phyloP scores from a whole-genome alignment of 495 filamentous ascomycete species.

The Neurospora sp. region DNA sequence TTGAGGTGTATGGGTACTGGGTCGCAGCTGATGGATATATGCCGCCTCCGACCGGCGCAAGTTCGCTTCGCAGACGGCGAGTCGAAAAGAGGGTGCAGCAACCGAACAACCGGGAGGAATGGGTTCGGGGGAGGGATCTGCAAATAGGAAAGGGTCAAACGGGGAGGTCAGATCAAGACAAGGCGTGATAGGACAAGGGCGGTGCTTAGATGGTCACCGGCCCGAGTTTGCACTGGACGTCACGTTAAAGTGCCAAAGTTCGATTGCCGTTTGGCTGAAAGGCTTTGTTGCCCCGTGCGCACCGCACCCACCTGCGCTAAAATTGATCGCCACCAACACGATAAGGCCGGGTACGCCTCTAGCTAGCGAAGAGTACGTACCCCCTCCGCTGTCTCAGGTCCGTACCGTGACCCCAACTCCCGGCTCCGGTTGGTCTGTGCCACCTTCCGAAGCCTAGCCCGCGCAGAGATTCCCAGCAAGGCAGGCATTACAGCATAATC shows the following conservation, averaged over 20 bases:
- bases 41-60: conserved; percentile 1
- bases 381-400: background rate
- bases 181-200: background rate
- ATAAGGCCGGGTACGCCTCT: background rate
- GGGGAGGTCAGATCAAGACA: conserved; percentile 1
- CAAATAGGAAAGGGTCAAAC: background rate
- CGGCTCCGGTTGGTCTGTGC: background rate
- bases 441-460: background rate
- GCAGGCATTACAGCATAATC: background rate
- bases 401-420: background rate
- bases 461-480: background rate
- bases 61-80: background rate
- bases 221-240: conserved; percentile 11
- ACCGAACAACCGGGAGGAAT: conserved; percentile 6
- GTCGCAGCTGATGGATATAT: conserved; percentile 8
- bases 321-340: conserved; percentile 8
- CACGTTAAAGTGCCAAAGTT: conserved; percentile 7
- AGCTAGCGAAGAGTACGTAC: background rate
- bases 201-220: conserved; percentile 6
- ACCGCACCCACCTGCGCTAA: conserved; percentile 18
- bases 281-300: conserved; percentile 13
- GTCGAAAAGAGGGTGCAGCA: background rate
- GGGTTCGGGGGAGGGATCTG: conserved; percentile 1
- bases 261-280: conserved; percentile 13
- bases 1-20: conserved; percentile 1